phyloP scores from a whole-genome alignment of 1,284 basidiomycete species.

The Inonotus obliquus region DNA sequence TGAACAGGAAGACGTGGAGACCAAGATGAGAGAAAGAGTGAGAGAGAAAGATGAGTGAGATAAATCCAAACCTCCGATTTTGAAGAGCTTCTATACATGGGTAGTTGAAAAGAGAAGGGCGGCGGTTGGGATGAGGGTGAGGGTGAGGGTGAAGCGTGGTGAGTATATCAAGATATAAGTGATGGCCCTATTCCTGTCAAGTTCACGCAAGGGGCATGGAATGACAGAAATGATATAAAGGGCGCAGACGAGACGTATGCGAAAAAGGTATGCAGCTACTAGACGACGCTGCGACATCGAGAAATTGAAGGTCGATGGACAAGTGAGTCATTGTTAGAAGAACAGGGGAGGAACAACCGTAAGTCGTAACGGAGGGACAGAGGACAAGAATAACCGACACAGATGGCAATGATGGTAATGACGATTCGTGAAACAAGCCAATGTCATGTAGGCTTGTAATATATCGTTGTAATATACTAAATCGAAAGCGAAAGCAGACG shows the following conservation, averaged over 20 bases:
- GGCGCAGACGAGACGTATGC: too few relatives aligned
- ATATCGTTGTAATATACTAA: slow-evolving; percentile 64
- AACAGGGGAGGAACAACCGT: background rate
- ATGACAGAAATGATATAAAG: too few relatives aligned
- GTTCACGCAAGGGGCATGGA: background rate
- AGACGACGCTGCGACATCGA: background rate
- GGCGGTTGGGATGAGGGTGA: background rate
- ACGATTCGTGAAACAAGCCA: background rate
- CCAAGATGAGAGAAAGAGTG: background rate
- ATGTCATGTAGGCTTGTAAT: slow-evolving; percentile 52
- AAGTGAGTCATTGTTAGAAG: background rate
- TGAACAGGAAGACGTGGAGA: background rate
- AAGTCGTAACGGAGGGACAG: background rate
- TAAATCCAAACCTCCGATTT: slow-evolving; percentile 7
- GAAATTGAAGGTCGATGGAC: slow-evolving; percentile 10
- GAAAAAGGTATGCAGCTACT: too few relatives aligned
- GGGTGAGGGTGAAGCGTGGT: too few relatives aligned
- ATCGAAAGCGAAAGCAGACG: slow-evolving; percentile 12
- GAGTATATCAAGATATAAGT: too few relatives aligned
- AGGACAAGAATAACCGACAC: background rate
- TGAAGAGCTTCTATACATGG: background rate
- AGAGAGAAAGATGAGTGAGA: background rate
- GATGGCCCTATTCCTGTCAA: too few relatives aligned
- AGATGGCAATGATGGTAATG: background rate
- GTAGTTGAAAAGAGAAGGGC: background rate